Percentiles rank a stretch among this genome's conserved stretches.
phyloP scores from a whole-genome alignment of 2,329 filamentous ascomycete species.

The Neophaeococcomyces mojaviensis region DNA sequence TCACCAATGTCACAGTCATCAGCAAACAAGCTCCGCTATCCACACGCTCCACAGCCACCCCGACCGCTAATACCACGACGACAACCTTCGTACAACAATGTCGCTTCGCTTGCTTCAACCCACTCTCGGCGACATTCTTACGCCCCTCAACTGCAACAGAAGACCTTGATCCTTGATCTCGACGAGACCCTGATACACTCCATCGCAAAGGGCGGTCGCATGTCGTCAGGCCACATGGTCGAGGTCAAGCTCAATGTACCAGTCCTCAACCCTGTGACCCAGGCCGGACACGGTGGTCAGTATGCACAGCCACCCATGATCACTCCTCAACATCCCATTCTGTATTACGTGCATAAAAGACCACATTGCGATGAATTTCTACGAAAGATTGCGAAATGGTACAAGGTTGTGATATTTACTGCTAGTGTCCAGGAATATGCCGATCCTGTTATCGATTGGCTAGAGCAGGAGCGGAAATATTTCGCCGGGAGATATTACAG shows the following conservation, averaged over 20 bases:
- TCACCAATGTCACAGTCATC: conserved; percentile 78
- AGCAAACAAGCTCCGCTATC: conserved; percentile 73
- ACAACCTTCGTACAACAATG: conserved; percentile 76
- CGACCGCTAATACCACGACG: conserved; percentile 81
- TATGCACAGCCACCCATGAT: conserved; percentile 56
- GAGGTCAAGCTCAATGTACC: conserved; percentile 80
- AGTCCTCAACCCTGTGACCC: conserved; percentile 47
- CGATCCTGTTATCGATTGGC: conserved; percentile 97
- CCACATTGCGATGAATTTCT: conserved; percentile 96
- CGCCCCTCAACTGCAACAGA: conserved; percentile 50
- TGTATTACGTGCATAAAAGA: conserved; percentile 98
- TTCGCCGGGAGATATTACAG: conserved; percentile 91
- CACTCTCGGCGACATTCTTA: conserved; percentile 33
- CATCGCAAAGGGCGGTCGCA: conserved; percentile 90
- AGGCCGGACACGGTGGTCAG: conserved; percentile 25
- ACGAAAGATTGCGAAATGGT: conserved; percentile 93
- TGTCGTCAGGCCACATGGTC: conserved; percentile 97
- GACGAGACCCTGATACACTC: conserved; percentile 98
- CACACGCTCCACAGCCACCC: conserved; percentile 79
- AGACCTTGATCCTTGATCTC: conserved; percentile 89
- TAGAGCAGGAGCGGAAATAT: conserved; percentile 93
- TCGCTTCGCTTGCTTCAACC: conserved; percentile 26
- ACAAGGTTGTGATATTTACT: conserved; percentile 92
- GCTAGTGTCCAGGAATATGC: conserved; percentile 98
- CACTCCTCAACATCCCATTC: conserved; percentile 85